phyloP scores from a whole-genome alignment of 2,329 filamentous ascomycete genomes.

The Tolypocladium capitatum region DNA sequence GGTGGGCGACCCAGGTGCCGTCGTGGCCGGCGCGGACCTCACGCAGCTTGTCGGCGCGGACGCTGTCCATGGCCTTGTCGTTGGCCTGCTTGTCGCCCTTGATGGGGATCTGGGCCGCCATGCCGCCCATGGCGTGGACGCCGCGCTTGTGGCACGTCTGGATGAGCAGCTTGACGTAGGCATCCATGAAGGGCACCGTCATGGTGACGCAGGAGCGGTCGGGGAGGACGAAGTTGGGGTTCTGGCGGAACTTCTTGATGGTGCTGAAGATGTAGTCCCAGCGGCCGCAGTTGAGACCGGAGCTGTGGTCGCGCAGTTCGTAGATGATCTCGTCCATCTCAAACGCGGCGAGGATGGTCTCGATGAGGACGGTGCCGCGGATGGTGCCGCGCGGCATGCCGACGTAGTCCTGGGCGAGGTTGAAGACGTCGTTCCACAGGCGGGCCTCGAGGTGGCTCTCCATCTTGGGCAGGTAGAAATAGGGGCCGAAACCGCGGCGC shows the following conservation, averaged over 20 bases:
- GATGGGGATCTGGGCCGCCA: conserved; percentile 98
- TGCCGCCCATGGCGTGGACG: conserved; percentile 98
- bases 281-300: conserved; percentile 92
- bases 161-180: conserved; percentile 90
- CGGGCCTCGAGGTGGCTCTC: conserved; percentile 94
- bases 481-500: conserved; percentile 73
- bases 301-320: conserved; percentile 90
- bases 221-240: conserved; percentile 83
- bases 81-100: conserved; percentile 88
- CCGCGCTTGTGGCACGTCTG: conserved; percentile 95
- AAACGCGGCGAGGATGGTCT: conserved; percentile 94
- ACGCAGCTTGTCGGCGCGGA: conserved; percentile 89
- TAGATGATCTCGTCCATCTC: conserved; percentile 99
- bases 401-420: conserved; percentile 85
- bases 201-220: conserved; percentile 88
- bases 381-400: conserved; percentile 84
- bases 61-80: conserved; percentile 84
- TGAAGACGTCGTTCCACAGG: conserved; percentile 97
- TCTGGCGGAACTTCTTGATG: conserved; percentile 98
- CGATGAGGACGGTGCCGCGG: conserved; percentile 87
- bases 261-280: conserved; percentile 99
- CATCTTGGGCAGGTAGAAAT: conserved; percentile 98
- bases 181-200: conserved; percentile 96
- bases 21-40: conserved; percentile 94
- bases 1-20: conserved; percentile 94